These are phyloP conservation scores for Delphinella strobiligena DNA, from an alignment of 2,329 filamentous ascomycete species.

Conservation along the genomic window DNA sequence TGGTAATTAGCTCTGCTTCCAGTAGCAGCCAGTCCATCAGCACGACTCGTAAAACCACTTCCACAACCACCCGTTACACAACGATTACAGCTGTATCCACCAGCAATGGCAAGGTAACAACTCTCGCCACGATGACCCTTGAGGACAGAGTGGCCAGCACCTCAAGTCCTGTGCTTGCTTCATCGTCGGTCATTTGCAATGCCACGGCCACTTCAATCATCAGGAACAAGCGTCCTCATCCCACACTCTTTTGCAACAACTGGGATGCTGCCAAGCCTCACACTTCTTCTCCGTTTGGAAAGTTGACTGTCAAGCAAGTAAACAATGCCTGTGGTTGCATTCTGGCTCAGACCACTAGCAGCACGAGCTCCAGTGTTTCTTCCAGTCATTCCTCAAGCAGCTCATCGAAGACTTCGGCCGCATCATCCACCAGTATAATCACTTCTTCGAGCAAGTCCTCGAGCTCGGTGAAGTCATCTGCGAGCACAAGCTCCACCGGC, in stretches of 20 bases:
- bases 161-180: no score
- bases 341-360: conserved; percentile 4
- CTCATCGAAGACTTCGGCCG: conserved; percentile 5
- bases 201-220: conserved; percentile 1
- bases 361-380: not conserved
- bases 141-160: no score
- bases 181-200: not conserved
- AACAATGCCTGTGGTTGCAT: not conserved
- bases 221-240: no score
- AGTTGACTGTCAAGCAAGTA: not conserved
- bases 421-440: conserved; percentile 1
- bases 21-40: no score
- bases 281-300: not conserved
- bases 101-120: no score
- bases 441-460: not conserved
- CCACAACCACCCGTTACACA: no score
- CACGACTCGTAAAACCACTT: not conserved
- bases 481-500: not conserved
- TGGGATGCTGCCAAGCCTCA: no score
- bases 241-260: no score
- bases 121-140: no score
- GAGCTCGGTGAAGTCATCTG: not conserved
- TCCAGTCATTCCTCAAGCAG: not conserved
- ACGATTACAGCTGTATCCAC: not conserved
- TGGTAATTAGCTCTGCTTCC: not conserved